Evolutionary conservation across 1,284 basidiomycete species (phyloP).

Genomic region (Flammula alnicola): DNA sequence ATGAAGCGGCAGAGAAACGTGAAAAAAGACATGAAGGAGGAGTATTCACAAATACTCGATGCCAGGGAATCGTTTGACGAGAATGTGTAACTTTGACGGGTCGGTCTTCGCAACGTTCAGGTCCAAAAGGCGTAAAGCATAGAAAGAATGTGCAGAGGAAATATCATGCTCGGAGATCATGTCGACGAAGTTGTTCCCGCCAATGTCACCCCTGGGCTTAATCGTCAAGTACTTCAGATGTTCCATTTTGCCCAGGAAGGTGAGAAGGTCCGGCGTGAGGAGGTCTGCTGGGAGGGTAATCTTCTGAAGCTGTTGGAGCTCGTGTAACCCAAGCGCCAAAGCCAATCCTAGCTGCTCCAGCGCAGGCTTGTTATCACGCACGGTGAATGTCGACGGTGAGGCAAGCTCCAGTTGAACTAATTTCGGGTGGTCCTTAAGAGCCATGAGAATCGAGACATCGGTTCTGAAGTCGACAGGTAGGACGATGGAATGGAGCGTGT

Average conservation of each 20-base stretch:
- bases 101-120: not conserved
- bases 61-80: not conserved
- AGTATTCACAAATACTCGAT: not conserved
- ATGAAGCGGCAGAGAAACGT: too few relatives aligned
- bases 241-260: not conserved
- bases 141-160: not conserved
- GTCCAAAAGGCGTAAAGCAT: conserved; percentile 2
- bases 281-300: not conserved
- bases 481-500: not conserved
- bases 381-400: not conserved
- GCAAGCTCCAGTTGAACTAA: not conserved
- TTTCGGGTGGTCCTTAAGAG: not conserved
- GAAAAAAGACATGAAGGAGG: too few relatives aligned
- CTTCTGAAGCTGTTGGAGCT: not conserved
- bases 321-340: not conserved
- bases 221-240: not conserved
- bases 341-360: not conserved
- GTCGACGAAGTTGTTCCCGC: not conserved
- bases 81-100: not conserved
- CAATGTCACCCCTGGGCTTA: not conserved
- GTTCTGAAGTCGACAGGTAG: not conserved
- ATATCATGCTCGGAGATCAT: conserved; percentile 1
- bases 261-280: not conserved
- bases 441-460: not conserved
- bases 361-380: too few relatives aligned